phyloP scores from a whole-genome alignment of 129 eudicot species.

The sunflower (Helianthus annuus) region HanXRQr2.0-SUNRISE NC_035436.2:162950663-162951162 shows the following conservation, averaged over 20 bases:
- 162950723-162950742: constrained; percentile 69
- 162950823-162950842: too few species aligned
- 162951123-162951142: constrained; percentile 68
- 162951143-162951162: constrained; percentile 44
- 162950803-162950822: not conserved
- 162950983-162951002: constrained; percentile 90
- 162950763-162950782: not conserved
- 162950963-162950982: constrained; percentile 76
- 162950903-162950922: constrained; percentile 59
- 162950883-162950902: constrained; percentile 56
- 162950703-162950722: constrained; percentile 60
- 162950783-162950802: not conserved
- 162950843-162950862: not conserved
- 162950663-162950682: constrained; percentile 81
- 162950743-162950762: constrained; percentile 57
- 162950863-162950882: too few species aligned
- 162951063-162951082: constrained; percentile 77
- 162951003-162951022: constrained; percentile 69
- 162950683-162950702: constrained; percentile 94
- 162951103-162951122: constrained; percentile 78
- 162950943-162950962: constrained; percentile 63
- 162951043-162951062: constrained; percentile 74
- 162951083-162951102: constrained; percentile 49
- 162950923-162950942: constrained; percentile 88
- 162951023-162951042: constrained; percentile 64